These are phyloP conservation scores for Penicillium roqueforti DNA, from an alignment of 495 filamentous ascomycete genomes.

Conservation along the genomic window DNA sequence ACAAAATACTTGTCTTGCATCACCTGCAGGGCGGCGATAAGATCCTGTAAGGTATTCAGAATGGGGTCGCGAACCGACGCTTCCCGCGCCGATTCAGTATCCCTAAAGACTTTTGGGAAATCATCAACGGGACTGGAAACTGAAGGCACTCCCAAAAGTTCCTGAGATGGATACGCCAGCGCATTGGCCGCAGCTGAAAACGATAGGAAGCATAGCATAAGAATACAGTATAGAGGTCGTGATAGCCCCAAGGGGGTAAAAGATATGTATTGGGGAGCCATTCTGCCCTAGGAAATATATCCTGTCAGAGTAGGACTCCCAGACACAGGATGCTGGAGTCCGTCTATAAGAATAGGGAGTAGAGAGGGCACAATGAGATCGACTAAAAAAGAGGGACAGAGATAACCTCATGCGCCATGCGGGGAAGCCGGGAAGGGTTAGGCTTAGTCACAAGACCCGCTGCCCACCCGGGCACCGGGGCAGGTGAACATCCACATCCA, in stretches of 20 bases:
- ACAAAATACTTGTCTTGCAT: slow-evolving; percentile 79
- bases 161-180: slow-evolving; percentile 31
- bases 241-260: slow-evolving; percentile 12
- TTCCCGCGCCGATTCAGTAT: slow-evolving; percentile 3
- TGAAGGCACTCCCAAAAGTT: slow-evolving; percentile 9
- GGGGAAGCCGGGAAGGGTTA: slow-evolving; percentile 13
- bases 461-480: neutral
- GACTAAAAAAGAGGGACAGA: neutral
- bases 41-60: slow-evolving; percentile 31
- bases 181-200: slow-evolving; percentile 24
- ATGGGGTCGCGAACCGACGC: slow-evolving; percentile 12
- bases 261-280: slow-evolving; percentile 13
- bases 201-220: slow-evolving; percentile 24
- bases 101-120: slow-evolving; percentile 3
- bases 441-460: slow-evolving; percentile 21
- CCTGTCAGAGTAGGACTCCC: slow-evolving; percentile 8
- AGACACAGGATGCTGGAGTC: slow-evolving; percentile 3
- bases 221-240: slow-evolving; percentile 15
- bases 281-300: slow-evolving; percentile 11
- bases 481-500: neutral
- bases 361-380: neutral
- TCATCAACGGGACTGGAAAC: neutral
- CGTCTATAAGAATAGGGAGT: slow-evolving; percentile 20
- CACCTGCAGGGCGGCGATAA: slow-evolving; percentile 60
- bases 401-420: slow-evolving; percentile 16